Conservation (phyloP, 352 stramenopile species). For the Phytophthora pistaciae region DNA sequence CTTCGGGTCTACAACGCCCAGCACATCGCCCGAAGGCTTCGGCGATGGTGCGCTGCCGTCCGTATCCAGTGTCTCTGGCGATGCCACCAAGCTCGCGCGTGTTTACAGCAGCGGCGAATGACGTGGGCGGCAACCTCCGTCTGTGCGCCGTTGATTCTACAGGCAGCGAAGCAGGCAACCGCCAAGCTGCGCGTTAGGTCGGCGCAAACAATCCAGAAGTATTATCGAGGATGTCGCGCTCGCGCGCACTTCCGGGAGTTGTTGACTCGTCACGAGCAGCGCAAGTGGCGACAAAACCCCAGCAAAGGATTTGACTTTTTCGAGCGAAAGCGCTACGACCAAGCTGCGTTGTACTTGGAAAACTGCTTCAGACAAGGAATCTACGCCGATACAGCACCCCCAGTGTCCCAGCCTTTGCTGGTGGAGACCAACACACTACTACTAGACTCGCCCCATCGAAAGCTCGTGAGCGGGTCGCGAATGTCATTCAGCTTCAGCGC, state of each 20-base stretch:
- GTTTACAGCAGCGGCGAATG: conserved; percentile 32
- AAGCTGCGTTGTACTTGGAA: conserved; percentile 62
- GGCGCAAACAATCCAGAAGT: conserved; percentile 49
- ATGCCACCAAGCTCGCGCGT: conserved; percentile 33
- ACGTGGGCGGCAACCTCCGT: conserved; percentile 21
- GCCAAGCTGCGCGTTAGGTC: conserved; percentile 31
- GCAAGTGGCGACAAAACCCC: conserved; percentile 60
- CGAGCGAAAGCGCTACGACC: conserved; percentile 38
- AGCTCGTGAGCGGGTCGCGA: conserved; percentile 35
- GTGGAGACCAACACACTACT: neutral
- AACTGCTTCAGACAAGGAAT: conserved; percentile 56
- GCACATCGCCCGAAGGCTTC: conserved; percentile 33
- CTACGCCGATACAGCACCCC: conserved; percentile 16
- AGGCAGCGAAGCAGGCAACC: conserved; percentile 32
- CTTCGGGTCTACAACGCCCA: conserved; percentile 52
- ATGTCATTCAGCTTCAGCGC: conserved; percentile 70
- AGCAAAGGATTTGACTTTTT: conserved; percentile 60
- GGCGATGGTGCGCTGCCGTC: conserved; percentile 35
- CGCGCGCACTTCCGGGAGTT: conserved; percentile 48
- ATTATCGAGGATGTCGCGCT: conserved; percentile 51
- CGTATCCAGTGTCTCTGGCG: conserved; percentile 65
- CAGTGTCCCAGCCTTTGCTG: neutral
- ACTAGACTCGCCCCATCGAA: neutral
- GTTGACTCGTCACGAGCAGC: conserved; percentile 38
- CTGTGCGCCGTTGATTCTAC: conserved; percentile 19